Conservation (phyloP, 768 basidiomycete species). For the Russula compacta region DNA sequence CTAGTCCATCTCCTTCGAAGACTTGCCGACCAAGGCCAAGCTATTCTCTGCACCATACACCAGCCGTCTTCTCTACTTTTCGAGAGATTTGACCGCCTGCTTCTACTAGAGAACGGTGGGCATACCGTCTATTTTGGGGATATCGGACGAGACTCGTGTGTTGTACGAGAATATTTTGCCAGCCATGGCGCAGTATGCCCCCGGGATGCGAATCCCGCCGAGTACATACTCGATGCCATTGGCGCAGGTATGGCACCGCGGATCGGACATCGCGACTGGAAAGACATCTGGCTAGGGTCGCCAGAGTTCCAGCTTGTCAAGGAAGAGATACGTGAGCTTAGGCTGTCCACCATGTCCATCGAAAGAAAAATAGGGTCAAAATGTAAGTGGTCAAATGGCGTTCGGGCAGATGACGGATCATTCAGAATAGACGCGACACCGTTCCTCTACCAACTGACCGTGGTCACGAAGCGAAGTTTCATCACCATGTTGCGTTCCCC, state of each 20-base stretch:
- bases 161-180: constrained; percentile 69
- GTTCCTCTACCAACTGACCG: constrained; percentile 62
- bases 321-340: constrained; percentile 33
- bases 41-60: constrained; percentile 86
- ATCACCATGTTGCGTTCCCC: constrained; percentile 73
- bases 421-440: constrained; percentile 56
- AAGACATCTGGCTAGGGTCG: constrained; percentile 73
- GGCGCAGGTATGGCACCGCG: constrained; percentile 71
- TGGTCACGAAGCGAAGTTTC: constrained; percentile 59
- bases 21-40: constrained; percentile 77
- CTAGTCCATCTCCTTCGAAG: constrained; percentile 74
- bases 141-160: constrained; percentile 63
- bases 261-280: constrained; percentile 78
- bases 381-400: background rate
- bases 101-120: constrained; percentile 67
- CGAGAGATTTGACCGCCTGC: constrained; percentile 70
- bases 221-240: constrained; percentile 76
- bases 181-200: constrained; percentile 68
- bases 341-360: constrained; percentile 16
- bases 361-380: background rate
- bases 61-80: constrained; percentile 83
- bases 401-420: background rate
- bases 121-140: constrained; percentile 93
- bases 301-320: constrained; percentile 35
- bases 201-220: constrained; percentile 65